A percentile compares a stretch with the other conserved stretches of the same genome.
These are phyloP conservation scores for Geotrichum europaeum DNA, from an alignment of 1,139 yeast genomes.

Conservation along the genomic window DNA sequence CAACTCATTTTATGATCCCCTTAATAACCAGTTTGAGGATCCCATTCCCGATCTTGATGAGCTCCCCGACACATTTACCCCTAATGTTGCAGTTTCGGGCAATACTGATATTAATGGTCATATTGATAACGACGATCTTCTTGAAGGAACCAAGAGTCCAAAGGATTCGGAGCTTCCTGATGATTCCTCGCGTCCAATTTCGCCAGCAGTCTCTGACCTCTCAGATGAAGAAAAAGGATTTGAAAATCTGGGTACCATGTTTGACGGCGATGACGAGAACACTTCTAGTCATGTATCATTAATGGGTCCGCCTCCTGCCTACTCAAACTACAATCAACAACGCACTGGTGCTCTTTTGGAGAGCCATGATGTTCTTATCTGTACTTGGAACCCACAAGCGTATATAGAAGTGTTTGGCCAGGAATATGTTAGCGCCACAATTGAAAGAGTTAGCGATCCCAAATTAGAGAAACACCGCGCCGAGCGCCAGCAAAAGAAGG, in stretches of 20 bases:
- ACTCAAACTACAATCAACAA: neutral
- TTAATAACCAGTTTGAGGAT: neutral
- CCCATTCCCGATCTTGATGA: neutral
- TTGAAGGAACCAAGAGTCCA: neutral
- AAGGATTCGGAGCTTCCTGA: neutral
- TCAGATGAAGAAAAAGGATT: neutral
- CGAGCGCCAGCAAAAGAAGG: slow-evolving; percentile 40
- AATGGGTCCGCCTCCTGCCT: slow-evolving; percentile 3
- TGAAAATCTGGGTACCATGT: slow-evolving; percentile 4
- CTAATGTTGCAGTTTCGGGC: neutral
- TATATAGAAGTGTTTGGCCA: slow-evolving; percentile 5
- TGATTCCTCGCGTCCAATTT: neutral
- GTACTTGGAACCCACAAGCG: neutral
- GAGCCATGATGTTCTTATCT: neutral
- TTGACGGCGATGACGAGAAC: slow-evolving; percentile 1
- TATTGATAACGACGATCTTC: neutral
- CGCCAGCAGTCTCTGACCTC: neutral
- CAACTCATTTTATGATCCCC: neutral
- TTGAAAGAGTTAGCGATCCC: slow-evolving; percentile 35
- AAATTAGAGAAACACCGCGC: slow-evolving; percentile 46
- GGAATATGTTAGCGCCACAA: neutral
- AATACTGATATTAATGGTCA: neutral
- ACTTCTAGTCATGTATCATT: neutral
- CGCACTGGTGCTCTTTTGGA: neutral
- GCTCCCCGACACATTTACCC: neutral